Conservation (phyloP, 169 alveolate genomes). For the Plasmodium knowlesi region DNA sequence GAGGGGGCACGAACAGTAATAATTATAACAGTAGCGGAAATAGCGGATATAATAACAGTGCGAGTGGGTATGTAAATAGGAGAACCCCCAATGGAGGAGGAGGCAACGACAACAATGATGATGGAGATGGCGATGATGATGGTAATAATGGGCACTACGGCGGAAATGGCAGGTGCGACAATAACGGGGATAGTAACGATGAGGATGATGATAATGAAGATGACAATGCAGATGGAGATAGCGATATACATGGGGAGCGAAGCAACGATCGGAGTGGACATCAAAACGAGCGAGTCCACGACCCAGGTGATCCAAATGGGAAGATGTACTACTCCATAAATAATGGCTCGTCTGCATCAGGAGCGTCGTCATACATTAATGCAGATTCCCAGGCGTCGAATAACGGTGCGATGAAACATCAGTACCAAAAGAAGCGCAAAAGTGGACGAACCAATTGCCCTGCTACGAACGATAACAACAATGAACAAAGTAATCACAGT, state of each 20-base stretch:
- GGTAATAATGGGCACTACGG: constrained; percentile 2
- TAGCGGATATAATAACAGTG: background rate
- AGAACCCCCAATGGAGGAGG: background rate
- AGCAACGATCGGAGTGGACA: background rate
- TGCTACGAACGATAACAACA: background rate
- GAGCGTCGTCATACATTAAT: constrained; percentile 6
- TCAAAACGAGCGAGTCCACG: background rate
- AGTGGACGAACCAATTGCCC: background rate
- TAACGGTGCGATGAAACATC: background rate
- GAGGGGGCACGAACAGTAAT: background rate
- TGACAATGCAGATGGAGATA: background rate
- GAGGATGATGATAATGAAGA: background rate
- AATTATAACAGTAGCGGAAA: background rate
- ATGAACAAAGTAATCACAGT: background rate
- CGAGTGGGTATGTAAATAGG: background rate
- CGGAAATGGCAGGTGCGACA: constrained; percentile 5
- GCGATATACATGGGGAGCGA: background rate
- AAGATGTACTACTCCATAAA: background rate
- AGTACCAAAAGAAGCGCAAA: constrained; percentile 3
- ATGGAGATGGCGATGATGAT: background rate
- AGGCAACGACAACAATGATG: background rate
- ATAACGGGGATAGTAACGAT: constrained; percentile 9
- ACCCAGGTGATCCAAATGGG: background rate
- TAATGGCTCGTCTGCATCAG: background rate
- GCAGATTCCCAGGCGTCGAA: background rate